These are phyloP conservation scores for Suillus decipiens DNA, from an alignment of 768 basidiomycete genomes.

Conservation along the genomic window DNA sequence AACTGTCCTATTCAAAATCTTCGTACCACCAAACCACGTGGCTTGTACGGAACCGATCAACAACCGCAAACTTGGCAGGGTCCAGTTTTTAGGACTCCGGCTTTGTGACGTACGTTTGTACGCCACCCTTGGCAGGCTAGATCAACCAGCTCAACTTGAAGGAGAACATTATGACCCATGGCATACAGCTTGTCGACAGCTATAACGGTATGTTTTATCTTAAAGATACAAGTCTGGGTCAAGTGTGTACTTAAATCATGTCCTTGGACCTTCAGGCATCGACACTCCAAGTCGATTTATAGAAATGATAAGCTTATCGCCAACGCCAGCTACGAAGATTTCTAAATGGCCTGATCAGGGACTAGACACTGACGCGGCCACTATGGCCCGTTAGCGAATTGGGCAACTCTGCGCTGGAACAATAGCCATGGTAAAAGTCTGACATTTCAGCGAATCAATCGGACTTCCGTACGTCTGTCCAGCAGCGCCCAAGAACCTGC, in stretches of 20 bases:
- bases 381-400: neutral
- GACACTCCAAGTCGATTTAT: neutral
- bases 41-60: neutral
- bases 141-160: neutral
- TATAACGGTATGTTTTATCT: neutral
- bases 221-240: neutral
- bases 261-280: neutral
- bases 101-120: neutral
- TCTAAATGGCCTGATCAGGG: neutral
- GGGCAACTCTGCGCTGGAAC: neutral
- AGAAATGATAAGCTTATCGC: neutral
- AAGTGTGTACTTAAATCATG: neutral
- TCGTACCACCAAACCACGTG: neutral
- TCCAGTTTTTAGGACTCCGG: neutral
- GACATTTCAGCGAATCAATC: neutral
- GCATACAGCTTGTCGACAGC: neutral
- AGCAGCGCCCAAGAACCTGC: neutral
- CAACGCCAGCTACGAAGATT: neutral
- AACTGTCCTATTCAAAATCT: conserved; percentile 3
- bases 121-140: no score
- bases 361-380: neutral
- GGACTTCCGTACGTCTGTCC: neutral
- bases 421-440: neutral
- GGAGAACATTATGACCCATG: neutral
- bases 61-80: conserved; percentile 4